Conservation (phyloP, 257 asterid species). For the Solanum sejunctum region DNA sequence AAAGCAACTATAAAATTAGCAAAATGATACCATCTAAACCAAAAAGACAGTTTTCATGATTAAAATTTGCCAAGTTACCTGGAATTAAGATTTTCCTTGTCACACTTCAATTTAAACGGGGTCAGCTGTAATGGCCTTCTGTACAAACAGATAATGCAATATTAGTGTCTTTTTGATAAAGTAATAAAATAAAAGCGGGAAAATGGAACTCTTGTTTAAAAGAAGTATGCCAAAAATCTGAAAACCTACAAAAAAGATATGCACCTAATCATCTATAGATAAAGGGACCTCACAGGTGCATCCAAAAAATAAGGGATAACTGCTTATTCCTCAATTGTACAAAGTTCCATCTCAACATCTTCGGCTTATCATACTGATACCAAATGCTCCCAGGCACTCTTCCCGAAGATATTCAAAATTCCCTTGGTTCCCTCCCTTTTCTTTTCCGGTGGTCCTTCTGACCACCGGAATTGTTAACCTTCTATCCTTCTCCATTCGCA, state of each 20-base stretch:
- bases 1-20: slow-evolving; percentile 2
- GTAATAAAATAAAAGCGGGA: background rate
- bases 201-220: background rate
- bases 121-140: slow-evolving; percentile 61
- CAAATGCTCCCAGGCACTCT: too few species aligned
- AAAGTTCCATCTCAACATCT: background rate
- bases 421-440: too few species aligned
- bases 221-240: background rate
- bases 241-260: background rate
- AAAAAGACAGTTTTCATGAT: background rate
- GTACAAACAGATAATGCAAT: slow-evolving; percentile 13
- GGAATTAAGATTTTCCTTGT: slow-evolving; percentile 36
- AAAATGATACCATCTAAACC: background rate
- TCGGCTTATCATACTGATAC: too few species aligned
- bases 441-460: too few species aligned
- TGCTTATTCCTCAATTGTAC: background rate
- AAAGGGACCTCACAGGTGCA: background rate
- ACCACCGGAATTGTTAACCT: too few species aligned
- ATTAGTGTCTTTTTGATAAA: background rate
- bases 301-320: background rate
- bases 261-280: background rate
- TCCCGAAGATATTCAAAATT: too few species aligned
- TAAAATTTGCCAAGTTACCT: slow-evolving; percentile 10
- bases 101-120: slow-evolving; percentile 76
- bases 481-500: too few species aligned